A percentile compares a stretch with the other conserved stretches of the same genome.
Conservation (phyloP, 345 rosid species). For the Eucalyptus marginata region DNA sequence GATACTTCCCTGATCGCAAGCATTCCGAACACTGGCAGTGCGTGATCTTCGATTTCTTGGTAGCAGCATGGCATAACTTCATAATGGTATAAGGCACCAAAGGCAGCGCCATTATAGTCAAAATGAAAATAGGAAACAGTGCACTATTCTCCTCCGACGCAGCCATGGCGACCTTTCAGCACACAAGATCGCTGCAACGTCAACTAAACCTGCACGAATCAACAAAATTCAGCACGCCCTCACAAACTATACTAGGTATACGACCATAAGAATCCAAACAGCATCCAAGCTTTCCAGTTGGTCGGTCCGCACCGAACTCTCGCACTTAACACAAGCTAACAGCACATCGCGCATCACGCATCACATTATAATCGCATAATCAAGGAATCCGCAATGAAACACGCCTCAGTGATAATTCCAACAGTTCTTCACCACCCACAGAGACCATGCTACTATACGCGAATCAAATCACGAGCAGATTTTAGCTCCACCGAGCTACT, state of each 20-base stretch:
- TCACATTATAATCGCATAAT: neutral
- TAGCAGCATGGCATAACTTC: slow-evolving; percentile 61
- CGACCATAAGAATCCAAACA: neutral
- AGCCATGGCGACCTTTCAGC: slow-evolving; percentile 42
- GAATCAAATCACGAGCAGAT: neutral
- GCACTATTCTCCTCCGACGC: slow-evolving; percentile 86
- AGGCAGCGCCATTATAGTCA: slow-evolving; percentile 94
- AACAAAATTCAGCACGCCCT: neutral
- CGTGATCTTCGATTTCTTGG: slow-evolving; percentile 57
- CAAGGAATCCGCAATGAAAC: neutral
- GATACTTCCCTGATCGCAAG: slow-evolving; percentile 71
- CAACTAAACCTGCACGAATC: neutral
- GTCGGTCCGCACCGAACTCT: neutral
- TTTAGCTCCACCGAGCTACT: neutral
- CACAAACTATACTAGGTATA: neutral
- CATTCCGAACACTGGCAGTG: slow-evolving; percentile 87
- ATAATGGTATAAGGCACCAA: slow-evolving; percentile 77
- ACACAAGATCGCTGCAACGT: neutral
- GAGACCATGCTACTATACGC: neutral
- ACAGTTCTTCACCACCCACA: neutral
- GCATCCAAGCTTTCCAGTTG: neutral
- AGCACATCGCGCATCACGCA: neutral
- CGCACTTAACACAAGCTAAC: neutral
- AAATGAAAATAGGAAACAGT: slow-evolving; percentile 86
- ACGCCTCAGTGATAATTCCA: neutral